Base-by-base conservation (phyloP, 2,329 filamentous ascomycete genomes). In the Ophidiomyces ophidiicola region DNA sequence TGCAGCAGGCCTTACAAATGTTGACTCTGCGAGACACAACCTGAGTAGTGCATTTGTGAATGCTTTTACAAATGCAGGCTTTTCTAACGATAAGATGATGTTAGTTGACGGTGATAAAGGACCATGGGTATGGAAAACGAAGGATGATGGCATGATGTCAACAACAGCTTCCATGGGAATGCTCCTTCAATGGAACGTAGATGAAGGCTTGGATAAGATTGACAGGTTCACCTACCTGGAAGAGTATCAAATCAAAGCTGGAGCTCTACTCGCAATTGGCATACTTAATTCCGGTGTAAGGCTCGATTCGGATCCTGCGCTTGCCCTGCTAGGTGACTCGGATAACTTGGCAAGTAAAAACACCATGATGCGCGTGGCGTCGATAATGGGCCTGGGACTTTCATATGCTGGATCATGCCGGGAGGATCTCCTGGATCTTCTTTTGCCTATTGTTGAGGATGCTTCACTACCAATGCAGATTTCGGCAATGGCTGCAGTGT, bases 61-160 rank as follows among this genome's bases (percentile, higher is more conserved):
- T 55, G 84, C 82, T 0, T 96, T 98, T 54, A 86, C 90, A 46
- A 98, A 98, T 51, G 87, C 90, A 38, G 90, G 90, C 21, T 98
- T 86, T 52, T 83, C 86, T 30, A 82, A 87, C 42, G 90, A 98
- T 62, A 96, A 94, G 70, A 82, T 98, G 76, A 94, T 98, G 88
- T 69, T 96, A 42, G 80, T 85, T 29, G 81, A 90, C 14, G 80
- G 83, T 43, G 80, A 86, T 47, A 92, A 93, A 67, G 79, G 82
- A 52, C 83, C 81, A 47, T 98, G 90, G 88, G 84, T 98, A 3
- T 98, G 86, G 85, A 98, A 96, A 69, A 96, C 92, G 14, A 98
- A 98, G 64, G 86, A 92, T 29, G 87, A 94, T 54, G 90, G 90
- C 47, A 94, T 94, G 86, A 73, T 94, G 63, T 96, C 90, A 1